Percentiles rank a stretch among this genome's conserved stretches.
These are phyloP conservation scores for Jamesozyma rosinii DNA, from an alignment of 805 yeast genomes.

Conservation along the genomic window DNA sequence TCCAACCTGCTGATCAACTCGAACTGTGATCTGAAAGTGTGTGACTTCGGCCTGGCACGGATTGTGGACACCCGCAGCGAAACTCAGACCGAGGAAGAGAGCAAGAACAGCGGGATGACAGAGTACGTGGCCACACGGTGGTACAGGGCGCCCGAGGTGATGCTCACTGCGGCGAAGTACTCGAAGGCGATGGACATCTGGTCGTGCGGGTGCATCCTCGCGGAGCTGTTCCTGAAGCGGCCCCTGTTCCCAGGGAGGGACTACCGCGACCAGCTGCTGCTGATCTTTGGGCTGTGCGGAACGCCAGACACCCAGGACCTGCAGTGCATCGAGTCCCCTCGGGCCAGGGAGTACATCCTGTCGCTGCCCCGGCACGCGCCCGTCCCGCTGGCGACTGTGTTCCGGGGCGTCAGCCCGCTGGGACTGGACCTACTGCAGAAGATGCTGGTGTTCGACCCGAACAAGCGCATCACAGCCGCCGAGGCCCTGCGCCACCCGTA, in stretches of 20 bases:
- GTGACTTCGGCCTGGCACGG: slow-evolving; percentile 88
- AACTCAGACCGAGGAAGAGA: slow-evolving; percentile 13
- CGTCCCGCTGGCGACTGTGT: slow-evolving; percentile 21
- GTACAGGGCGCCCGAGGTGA: slow-evolving; percentile 96
- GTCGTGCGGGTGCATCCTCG: slow-evolving; percentile 94
- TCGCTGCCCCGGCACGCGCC: slow-evolving; percentile 55
- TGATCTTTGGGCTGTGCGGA: slow-evolving; percentile 78
- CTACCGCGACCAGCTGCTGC: slow-evolving; percentile 80
- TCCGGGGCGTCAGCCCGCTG: slow-evolving; percentile 48
- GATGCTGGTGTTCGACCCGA: slow-evolving; percentile 75
- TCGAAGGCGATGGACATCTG: slow-evolving; percentile 93
- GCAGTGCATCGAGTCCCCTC: slow-evolving; percentile 59
- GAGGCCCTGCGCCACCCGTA: slow-evolving; percentile 85
- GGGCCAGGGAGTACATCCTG: slow-evolving; percentile 83
- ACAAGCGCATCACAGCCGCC: slow-evolving; percentile 70
- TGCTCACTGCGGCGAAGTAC: slow-evolving; percentile 88
- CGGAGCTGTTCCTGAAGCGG: slow-evolving; percentile 76
- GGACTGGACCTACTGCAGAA: slow-evolving; percentile 62
- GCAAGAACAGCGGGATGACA: slow-evolving; percentile 70
- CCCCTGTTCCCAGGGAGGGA: slow-evolving; percentile 93
- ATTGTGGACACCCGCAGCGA: slow-evolving; percentile 30
- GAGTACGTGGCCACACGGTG: slow-evolving; percentile 97
- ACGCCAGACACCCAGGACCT: slow-evolving; percentile 79
- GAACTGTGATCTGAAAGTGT: slow-evolving; percentile 86
- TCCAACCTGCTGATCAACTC: slow-evolving; percentile 77